phyloP scores from a whole-genome alignment of 192 early-diverging fungal genomes.

The Linnemannia exigua region DNA sequence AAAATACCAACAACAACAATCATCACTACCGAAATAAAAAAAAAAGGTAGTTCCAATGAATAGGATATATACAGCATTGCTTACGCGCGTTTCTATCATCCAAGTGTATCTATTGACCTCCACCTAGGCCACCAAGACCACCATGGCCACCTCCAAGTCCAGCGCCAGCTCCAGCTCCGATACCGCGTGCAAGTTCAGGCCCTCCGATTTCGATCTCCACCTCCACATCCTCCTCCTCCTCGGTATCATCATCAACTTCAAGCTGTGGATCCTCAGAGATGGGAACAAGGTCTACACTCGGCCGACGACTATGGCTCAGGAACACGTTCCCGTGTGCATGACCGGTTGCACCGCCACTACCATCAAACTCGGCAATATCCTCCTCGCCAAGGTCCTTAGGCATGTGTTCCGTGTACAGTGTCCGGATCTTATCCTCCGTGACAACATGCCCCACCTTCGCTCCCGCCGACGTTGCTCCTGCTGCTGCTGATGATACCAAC shows the following conservation, averaged over 20 bases:
- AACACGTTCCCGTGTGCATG: conserved; percentile 8
- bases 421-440: conserved; percentile 24
- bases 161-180: not conserved
- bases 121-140: not conserved
- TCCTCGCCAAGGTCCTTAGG: conserved; percentile 52
- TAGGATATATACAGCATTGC: not conserved
- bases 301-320: conserved; percentile 18
- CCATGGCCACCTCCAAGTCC: too few relatives aligned
- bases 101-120: not conserved
- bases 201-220: not conserved
- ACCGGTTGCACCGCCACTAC: not conserved
- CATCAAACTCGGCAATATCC: not conserved
- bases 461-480: not conserved
- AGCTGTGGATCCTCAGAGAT: conserved; percentile 34
- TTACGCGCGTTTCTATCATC: not conserved
- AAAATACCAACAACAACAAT: too few relatives aligned
- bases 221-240: not conserved
- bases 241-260: conserved; percentile 26
- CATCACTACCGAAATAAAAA: not conserved
- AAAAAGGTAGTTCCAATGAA: not conserved
- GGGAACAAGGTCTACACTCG: conserved; percentile 24
- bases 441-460: conserved; percentile 21
- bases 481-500: not conserved
- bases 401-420: conserved; percentile 48
- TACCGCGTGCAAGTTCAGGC: not conserved